Base-by-base conservation (phyloP, 768 basidiomycete genomes). In the Lactarius hatsudake region DNA sequence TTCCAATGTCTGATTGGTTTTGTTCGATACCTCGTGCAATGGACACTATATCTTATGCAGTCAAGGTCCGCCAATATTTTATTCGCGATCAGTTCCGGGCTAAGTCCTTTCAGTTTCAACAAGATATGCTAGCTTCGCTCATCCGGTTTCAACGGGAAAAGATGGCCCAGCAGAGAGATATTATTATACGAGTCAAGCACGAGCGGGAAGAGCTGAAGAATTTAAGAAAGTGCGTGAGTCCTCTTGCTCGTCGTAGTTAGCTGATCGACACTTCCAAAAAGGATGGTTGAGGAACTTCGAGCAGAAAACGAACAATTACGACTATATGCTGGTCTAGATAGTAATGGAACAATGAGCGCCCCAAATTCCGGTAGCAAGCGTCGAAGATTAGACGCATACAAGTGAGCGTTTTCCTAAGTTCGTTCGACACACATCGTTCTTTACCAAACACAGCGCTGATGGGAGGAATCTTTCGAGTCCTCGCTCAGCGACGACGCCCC, bases 1-100 rank as follows among this genome's bases (percentile, higher is more conserved):
- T 82, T 1, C 91, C 92, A 0, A 92, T 94, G 89, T 86, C 87
- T 13, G 83, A 88, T 36, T 93, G 91, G 91, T 94, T 94, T 78
- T 81, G 81, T 12, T 82, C 86, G 40, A 76, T 89, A 34, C 86
- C 90, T 9, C 76, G 79, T 63, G 77, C 84, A 2, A 76, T 93
- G 34, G 91, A 94, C 73, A 75, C 81, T 30, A 76, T 90, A 32
- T 86, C 90, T 51, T 84, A 83, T 71, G 84, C 91, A 20, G 82
- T 84, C 60, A 90, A 89, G 82, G 91, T 89, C 63, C 9, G 74
- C 71, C 40, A 32, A 55, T 45, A 2, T 23, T 3, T 28, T 12
- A 8, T 61, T 12, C 20, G 34, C 26, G 26, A 28, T 40, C 34
- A 42, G 26, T 34, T 51, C 55, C 3, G 32, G 55, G n/a, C 61